Base-by-base conservation (phyloP, 2,329 filamentous ascomycete genomes). In the Fonsecaea nubica region DNA sequence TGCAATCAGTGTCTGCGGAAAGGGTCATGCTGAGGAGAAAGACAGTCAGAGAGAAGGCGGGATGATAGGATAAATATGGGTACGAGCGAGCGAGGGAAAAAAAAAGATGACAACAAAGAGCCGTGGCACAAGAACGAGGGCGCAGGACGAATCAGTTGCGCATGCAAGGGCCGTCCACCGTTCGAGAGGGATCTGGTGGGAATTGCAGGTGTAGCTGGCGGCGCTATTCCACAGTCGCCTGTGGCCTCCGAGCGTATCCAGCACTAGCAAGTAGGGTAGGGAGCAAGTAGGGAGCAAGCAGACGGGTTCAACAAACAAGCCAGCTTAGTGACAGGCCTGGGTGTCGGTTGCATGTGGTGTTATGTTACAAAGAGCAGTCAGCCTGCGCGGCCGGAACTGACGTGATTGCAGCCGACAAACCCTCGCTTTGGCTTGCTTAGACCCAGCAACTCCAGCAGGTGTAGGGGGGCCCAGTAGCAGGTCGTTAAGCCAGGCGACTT, bases 81-180 rank as follows among this genome's bases (percentile, higher is more conserved):
- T 40, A 56, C 60, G 50, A 56, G 60, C 35, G 62, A 45, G 30
- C 30, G 30, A 32, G 30, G 64, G 54, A 54, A 63, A 63, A 69
- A 69, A 69, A 70, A 69, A 70, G 65, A 70, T 70, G 69, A 69
- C 69, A 69, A 67, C 69, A 65, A 69, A 65, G 61, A 64, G 62
- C 62, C 58, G 66, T 69, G 55, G 69, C 63, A 69, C 69, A 65
- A 67, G 69, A 66, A 61, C 58, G 64, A 60, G 42, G 57, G 63
- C 58, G 69, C 64, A 69, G 63, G 64, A 64, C 66, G 69, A 70
- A 70, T 70, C 69, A 69, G 66, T 70, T 52, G 56, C 50, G 69
- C 66, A 70, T 70, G 66, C 68, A 68, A 67, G 67, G 67, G 67
- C 45, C 67, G 61, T 58, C 65, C 68, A 63, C 65, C 50, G 13